phyloP scores from a whole-genome alignment of 495 filamentous ascomycete species.

The Podospora tetraspora region DNA sequence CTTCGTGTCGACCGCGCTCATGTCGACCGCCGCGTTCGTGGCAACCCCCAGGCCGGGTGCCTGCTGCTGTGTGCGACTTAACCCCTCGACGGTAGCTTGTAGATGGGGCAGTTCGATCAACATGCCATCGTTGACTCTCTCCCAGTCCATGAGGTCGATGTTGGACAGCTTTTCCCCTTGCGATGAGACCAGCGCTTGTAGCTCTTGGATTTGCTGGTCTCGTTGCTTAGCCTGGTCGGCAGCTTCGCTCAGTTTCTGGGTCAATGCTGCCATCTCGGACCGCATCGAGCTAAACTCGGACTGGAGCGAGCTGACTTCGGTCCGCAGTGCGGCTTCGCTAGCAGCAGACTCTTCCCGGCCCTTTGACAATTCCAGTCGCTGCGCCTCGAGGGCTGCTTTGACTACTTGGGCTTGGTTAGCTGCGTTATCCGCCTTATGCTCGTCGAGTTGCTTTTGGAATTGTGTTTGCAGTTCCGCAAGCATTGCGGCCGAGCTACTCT shows the following conservation, averaged over 20 bases:
- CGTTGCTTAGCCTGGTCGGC: background rate
- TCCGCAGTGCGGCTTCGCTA: background rate
- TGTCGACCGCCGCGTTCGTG: background rate
- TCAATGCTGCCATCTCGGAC: background rate
- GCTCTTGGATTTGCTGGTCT: background rate
- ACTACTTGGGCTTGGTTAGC: background rate
- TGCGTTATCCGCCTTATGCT: background rate
- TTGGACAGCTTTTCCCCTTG: background rate
- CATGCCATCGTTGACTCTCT: background rate
- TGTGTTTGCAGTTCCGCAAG: conserved; percentile 7
- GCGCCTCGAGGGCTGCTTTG: conserved; percentile 8
- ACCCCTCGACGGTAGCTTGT: background rate
- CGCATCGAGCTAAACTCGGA: background rate
- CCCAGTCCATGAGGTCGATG: background rate
- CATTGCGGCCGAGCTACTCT: background rate
- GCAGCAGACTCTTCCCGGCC: background rate
- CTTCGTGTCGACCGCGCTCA: background rate
- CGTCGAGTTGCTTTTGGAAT: conserved; percentile 6
- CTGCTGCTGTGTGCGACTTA: background rate
- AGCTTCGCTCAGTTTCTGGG: background rate
- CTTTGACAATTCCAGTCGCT: conserved; percentile 4
- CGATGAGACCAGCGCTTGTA: background rate
- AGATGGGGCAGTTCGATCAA: background rate
- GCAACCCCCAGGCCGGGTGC: background rate
- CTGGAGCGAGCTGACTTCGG: background rate